Percentiles rank a stretch among this genome's conserved stretches.
These are phyloP conservation scores for Neonectria hederae DNA, from an alignment of 2,329 filamentous ascomycete species.

Conservation along the genomic window DNA sequence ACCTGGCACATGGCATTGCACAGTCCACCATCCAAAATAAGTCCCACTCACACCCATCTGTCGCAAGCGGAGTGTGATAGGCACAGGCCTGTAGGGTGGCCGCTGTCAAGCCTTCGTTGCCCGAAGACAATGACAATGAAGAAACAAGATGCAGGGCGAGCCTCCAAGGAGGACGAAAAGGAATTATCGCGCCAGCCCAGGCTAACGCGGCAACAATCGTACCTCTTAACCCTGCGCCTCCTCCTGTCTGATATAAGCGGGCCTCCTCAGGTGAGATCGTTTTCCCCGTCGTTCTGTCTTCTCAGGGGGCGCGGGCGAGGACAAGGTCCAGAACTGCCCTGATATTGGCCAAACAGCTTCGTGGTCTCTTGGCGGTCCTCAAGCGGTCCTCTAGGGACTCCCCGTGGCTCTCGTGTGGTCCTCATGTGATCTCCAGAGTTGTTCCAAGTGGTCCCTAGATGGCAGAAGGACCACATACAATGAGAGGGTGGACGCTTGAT, in stretches of 20 bases:
- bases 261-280: background rate
- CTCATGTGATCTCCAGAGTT: slow-evolving; percentile 3
- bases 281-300: background rate
- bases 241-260: background rate
- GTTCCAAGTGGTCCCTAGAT: slow-evolving; percentile 10
- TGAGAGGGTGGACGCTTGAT: background rate
- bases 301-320: background rate
- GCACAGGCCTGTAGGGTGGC: background rate
- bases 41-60: slow-evolving; percentile 2
- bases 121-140: background rate
- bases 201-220: slow-evolving; percentile 14
- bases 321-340: background rate
- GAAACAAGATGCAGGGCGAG: slow-evolving; percentile 15
- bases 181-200: background rate
- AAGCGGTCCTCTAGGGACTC: background rate
- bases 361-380: background rate
- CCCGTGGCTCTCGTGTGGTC: background rate
- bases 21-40: background rate
- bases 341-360: slow-evolving; percentile 1
- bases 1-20: slow-evolving; percentile 2
- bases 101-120: background rate
- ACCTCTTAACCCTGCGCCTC: slow-evolving; percentile 7
- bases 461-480: background rate
- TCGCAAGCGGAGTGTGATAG: background rate
- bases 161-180: background rate